These are phyloP conservation scores for Cladophialophora immunda DNA, from an alignment of 2,329 filamentous ascomycete genomes.

Conservation along the genomic window DNA sequence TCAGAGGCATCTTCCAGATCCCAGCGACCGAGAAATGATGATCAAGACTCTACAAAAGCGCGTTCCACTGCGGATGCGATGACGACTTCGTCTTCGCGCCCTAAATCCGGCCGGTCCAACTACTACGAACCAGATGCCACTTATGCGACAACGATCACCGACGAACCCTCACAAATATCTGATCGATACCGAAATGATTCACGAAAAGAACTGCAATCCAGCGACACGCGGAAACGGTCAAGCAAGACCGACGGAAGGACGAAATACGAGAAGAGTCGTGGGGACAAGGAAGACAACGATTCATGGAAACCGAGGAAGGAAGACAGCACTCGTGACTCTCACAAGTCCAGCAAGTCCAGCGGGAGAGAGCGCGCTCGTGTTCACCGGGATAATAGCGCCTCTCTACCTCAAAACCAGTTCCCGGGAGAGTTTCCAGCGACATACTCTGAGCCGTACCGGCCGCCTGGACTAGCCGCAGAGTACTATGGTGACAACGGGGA, in stretches of 20 bases:
- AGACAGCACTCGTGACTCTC: slow-evolving; percentile 38
- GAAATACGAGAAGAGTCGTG: slow-evolving; percentile 14
- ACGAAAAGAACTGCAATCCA: slow-evolving; percentile 13
- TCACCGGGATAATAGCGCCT: slow-evolving; percentile 51
- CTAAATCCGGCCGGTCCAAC: slow-evolving; percentile 28
- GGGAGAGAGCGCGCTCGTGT: slow-evolving; percentile 26
- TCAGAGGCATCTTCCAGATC: slow-evolving; percentile 36
- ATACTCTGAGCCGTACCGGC: slow-evolving; percentile 57
- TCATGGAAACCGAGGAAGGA: slow-evolving; percentile 40
- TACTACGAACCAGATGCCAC: slow-evolving; percentile 15
- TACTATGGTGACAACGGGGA: slow-evolving; percentile 71
- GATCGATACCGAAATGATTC: slow-evolving; percentile 9
- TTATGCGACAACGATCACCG: slow-evolving; percentile 21
- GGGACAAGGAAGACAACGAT: slow-evolving; percentile 33
- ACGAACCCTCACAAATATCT: slow-evolving; percentile 30
- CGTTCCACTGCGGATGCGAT: slow-evolving; percentile 28
- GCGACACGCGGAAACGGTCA: slow-evolving; percentile 15
- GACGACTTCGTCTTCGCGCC: slow-evolving; percentile 33
- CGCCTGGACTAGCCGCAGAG: slow-evolving; percentile 64
- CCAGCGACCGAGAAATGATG: slow-evolving; percentile 32
- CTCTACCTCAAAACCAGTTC: slow-evolving; percentile 64
- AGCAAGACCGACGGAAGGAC: slow-evolving; percentile 19
- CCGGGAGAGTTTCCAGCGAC: slow-evolving; percentile 63
- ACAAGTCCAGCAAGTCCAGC: slow-evolving; percentile 26
- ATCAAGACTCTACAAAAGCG: slow-evolving; percentile 21